Base-by-base conservation (phyloP, 2,329 filamentous ascomycete species). In the Albophoma yamanashiensis region DNA sequence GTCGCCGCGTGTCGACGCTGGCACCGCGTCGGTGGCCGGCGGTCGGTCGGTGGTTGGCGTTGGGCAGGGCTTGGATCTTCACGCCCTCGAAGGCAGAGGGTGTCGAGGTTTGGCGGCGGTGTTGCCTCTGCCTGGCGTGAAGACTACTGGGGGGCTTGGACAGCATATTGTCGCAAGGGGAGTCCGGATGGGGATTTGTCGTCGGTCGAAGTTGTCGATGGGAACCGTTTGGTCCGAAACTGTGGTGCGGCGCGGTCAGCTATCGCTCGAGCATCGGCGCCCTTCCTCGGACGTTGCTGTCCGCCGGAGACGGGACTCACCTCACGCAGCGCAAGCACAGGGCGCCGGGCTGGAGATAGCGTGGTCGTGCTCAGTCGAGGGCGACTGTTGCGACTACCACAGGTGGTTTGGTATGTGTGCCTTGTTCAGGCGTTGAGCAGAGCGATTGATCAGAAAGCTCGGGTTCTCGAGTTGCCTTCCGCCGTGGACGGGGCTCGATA, bases 101-200 rank as follows among this genome's bases (percentile, higher is more conserved):
- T 71, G 89, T 93, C 70, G 92, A 96, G 71, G 90, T 88, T 80
- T 96, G 91, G 78, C 92, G 89, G 75, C 90, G 84, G 78, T 96
- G 91, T 59, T 74, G 73, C 68, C 69, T 68, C 68, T 74, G 73
- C 53, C 71, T 67, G 76, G 83, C 82, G 74, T 90, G 87, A 79
- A 91, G 85, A 80, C 81, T 86, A 77, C 82, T 85, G 71, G 83
- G 80, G 74, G 84, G 80, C 79, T 88, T 86, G 78, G 89, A 89
- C 86, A 92, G 87, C 89, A 92, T 92, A 61, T 80, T 83, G 79
- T 81, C 82, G 85, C 71, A 82, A 84, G 84, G 80, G 82, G 77
- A 89, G 85, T 88, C 84, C 86, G 86, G 86, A 85, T 75, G 65
- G 47, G 57, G 63, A 68, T 63, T 75, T 75, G 76, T 78, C 76